These are phyloP conservation scores for Ophiostoma perfectum DNA, from an alignment of 2,329 filamentous ascomycete genomes.

Conservation along the genomic window DNA sequence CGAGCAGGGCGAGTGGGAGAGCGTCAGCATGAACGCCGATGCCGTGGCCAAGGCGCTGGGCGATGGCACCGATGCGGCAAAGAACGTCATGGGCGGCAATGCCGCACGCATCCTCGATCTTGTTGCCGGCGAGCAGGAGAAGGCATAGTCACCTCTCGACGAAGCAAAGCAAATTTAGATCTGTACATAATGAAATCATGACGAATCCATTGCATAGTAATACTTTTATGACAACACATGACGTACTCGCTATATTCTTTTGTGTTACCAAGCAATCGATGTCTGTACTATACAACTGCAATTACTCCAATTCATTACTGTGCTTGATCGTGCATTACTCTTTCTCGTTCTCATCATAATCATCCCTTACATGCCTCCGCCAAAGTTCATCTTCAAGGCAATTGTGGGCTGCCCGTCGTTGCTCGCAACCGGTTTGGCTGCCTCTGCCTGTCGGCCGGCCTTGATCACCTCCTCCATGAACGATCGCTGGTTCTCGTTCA, in stretches of 20 bases:
- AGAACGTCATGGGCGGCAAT: conserved; percentile 28
- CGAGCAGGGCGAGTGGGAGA: conserved; percentile 62
- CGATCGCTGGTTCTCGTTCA: conserved; percentile 64
- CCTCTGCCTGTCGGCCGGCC: conserved; percentile 47
- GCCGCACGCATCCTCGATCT: conserved; percentile 26
- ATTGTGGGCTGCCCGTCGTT: conserved; percentile 67
- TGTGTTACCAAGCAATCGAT: too few species aligned
- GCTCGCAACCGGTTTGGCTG: conserved; percentile 24
- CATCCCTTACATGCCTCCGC: conserved; percentile 32
- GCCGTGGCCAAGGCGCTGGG: conserved; percentile 36
- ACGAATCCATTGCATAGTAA: not conserved
- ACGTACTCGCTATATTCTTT: too few species aligned
- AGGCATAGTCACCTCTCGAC: not conserved
- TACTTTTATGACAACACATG: not conserved
- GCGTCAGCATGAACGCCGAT: conserved; percentile 52
- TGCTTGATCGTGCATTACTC: too few species aligned
- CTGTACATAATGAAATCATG: not conserved
- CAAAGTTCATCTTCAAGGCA: conserved; percentile 92
- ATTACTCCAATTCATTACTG: too few species aligned
- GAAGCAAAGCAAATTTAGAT: not conserved
- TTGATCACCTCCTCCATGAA: conserved; percentile 79
- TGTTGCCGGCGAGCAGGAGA: conserved; percentile 18
- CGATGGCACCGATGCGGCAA: conserved; percentile 20
- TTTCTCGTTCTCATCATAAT: not conserved
- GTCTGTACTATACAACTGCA: too few species aligned